Percentiles rank a stretch among this genome's conserved stretches.
Conservation (phyloP, 768 basidiomycete genomes). For the Trametes meyenii region DNA sequence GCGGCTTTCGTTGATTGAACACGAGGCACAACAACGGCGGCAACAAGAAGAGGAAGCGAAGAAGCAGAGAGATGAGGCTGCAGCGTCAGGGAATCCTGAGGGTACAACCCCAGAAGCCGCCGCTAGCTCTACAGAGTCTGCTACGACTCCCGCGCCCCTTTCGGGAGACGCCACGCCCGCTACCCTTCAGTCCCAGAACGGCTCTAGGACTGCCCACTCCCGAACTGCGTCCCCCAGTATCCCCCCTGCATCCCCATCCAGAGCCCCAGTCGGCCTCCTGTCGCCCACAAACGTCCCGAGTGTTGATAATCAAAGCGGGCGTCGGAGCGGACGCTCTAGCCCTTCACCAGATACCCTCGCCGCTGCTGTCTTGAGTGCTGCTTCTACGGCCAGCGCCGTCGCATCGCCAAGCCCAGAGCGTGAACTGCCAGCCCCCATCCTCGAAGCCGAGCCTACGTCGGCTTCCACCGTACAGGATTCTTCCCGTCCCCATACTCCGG, state of each 20-base stretch:
- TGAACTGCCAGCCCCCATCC: not conserved
- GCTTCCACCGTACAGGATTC: not conserved
- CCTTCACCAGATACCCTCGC: no score
- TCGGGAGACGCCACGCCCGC: not conserved
- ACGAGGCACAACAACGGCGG: slow-evolving; percentile 89
- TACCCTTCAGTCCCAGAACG: not conserved
- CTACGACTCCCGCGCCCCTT: not conserved
- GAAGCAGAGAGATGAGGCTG: slow-evolving; percentile 40
- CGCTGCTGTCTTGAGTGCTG: no score
- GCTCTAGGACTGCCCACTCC: not conserved
- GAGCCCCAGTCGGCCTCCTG: not conserved
- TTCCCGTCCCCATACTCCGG: not conserved
- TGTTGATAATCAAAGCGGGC: not conserved
- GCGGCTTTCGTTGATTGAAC: slow-evolving; percentile 91
- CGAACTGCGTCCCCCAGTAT: slow-evolving; percentile 1
- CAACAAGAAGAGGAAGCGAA: slow-evolving; percentile 71
- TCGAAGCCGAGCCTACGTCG: not conserved
- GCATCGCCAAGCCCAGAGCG: not conserved
- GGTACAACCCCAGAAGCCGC: slow-evolving; percentile 34
- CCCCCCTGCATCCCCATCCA: not conserved
- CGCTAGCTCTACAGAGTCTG: slow-evolving; percentile 25
- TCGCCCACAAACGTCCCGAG: not conserved
- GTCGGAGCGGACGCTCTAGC: no score
- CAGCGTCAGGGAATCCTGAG: slow-evolving; percentile 30
- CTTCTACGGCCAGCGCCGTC: no score